Base-by-base conservation (phyloP, 1,139 yeast species). In the Pichia inconspicua region DNA sequence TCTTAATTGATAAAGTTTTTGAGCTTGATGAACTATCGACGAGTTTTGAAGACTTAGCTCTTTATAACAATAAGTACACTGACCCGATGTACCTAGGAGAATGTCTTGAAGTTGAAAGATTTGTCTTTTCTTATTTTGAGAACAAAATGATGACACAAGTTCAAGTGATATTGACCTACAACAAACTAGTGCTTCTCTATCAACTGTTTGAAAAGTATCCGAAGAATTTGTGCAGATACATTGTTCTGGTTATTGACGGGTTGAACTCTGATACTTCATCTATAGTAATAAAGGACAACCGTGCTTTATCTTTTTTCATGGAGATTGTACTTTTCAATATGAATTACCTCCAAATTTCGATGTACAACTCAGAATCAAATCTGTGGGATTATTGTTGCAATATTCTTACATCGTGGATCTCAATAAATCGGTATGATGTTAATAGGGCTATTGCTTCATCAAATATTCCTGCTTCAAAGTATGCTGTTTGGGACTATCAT, bases 151-250 rank as follows among this genome's bases (percentile, higher is more conserved):
- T 28, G 5, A 32, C 12, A 9, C n/a, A 38, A 12, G 15, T 3
- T 17, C 15, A 30, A n/a, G 3, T 43, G 6, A 2, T 4, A 5
- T 25, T 53, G 17, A 42, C 36, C 1, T 15, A 37, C 2, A 32
- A 41, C 11, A 47, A 46, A 25, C 25, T 53, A 4, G 12, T 41
- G 7, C n/a, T 17, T 1, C 27, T 53, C 3, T 71, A 70, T 61
- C 53, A 66, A 41, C 57, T 71, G 44, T 70, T 68, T 57, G 49
- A 47, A 22, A 53, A 66, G 3, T 46, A 58, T 42, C 64, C 71
- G 48, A 69, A 68, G 49, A 66, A 69, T 45, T 55, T 73, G 27
- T 66, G 77, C 0, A 72, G 69, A 1, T 74, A 76, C 52, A 70
- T 75, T 57, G 64, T 67, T 43, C 68, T 62, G 0, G 55, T 76